Percentiles rank a stretch among this genome's conserved stretches.
Conservation (phyloP, 257 asterid genomes). For the Vinca minor region DNA sequence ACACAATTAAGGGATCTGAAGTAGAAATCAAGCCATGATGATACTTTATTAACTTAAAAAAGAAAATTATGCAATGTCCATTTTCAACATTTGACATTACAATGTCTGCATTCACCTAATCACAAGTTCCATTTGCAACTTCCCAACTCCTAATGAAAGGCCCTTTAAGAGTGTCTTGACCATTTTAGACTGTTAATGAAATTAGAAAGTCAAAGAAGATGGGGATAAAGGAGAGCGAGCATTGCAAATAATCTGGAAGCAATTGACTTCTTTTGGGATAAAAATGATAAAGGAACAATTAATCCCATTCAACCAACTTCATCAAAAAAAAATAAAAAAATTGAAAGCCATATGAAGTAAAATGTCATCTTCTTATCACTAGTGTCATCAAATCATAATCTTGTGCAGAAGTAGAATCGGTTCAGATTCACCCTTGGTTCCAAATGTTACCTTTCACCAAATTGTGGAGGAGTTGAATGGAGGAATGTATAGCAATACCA, state of each 20-base stretch:
- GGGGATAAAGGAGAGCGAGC: background rate
- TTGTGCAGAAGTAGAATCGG: background rate
- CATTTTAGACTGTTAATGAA: background rate
- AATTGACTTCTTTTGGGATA: background rate
- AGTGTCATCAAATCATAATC: background rate
- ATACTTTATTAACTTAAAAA: background rate
- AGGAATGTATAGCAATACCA: too few species aligned
- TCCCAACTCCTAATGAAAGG: too few species aligned
- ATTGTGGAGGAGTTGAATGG: background rate
- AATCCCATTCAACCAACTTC: background rate
- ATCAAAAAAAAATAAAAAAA: background rate
- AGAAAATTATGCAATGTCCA: background rate
- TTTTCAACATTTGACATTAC: background rate
- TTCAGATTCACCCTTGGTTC: background rate
- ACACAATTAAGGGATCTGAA: background rate
- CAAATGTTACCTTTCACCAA: background rate
- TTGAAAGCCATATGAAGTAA: background rate
- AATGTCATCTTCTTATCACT: constrained; percentile 5
- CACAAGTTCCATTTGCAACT: background rate
- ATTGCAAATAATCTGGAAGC: background rate
- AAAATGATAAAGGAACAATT: background rate
- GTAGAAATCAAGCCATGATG: background rate
- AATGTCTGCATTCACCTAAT: background rate
- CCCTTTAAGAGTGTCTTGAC: background rate
- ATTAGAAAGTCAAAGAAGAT: background rate